phyloP scores from a whole-genome alignment of 306 rosid genomes.

The Luffa acutangula region DNA sequence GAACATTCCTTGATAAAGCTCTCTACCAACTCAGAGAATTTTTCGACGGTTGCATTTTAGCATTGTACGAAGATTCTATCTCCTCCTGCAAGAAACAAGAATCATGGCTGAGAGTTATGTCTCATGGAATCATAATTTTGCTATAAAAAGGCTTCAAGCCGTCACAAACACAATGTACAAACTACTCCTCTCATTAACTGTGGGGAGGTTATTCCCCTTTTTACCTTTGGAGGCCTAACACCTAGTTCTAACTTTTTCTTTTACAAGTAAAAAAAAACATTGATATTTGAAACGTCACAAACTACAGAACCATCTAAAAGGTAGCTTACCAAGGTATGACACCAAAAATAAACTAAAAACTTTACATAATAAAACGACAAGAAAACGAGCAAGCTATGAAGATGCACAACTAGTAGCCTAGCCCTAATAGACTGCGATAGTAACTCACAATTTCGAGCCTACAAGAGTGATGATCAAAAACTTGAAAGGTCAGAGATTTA shows the following conservation, averaged over 20 bases:
- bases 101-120: neutral
- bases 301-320: neutral
- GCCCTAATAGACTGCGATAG: neutral
- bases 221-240: too few species aligned
- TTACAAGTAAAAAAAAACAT: neutral
- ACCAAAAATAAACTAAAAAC: neutral
- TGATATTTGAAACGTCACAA: neutral
- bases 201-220: too few species aligned
- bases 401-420: neutral
- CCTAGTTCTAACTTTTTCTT: too few species aligned
- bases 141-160: too few species aligned
- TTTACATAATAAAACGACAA: neutral
- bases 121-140: neutral
- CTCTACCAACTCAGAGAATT: conserved; percentile 40
- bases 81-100: conserved; percentile 40
- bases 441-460: neutral
- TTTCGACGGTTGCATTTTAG: conserved; percentile 54
- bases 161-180: too few species aligned
- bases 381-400: neutral
- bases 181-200: too few species aligned
- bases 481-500: neutral
- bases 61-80: conserved; percentile 36
- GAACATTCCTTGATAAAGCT: neutral
- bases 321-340: neutral
- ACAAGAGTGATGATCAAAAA: neutral